Evolutionary conservation across 2,329 filamentous ascomycete species (phyloP), one percentile per base, ranked within the genome.

Genomic region (Aureobasidium mangrovei): DNA sequence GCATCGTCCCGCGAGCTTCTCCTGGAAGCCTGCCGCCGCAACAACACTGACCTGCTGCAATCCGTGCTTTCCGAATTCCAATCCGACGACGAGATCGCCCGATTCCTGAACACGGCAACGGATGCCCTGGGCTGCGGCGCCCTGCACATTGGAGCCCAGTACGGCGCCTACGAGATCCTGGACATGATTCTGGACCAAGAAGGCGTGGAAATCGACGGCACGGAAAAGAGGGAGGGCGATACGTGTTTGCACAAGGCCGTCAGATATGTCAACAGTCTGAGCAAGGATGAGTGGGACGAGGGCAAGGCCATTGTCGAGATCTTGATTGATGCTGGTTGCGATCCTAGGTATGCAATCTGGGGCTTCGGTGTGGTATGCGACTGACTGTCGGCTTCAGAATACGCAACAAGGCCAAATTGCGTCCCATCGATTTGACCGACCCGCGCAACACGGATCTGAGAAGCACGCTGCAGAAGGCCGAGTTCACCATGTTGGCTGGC

Each of bases 1-100:
- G 91, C 91, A 62, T 88, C 88, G 57, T 82, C 84, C 44, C 79
- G 84, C 69, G 91, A 97, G 75, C 81, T 88, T 65, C 81, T 97
- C 63, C 82, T 97, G 72, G 91, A 95, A 75, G 88, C 93, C 64
- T 95, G 88, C 74, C 88, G 91, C 58, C 82, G 90, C 66, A 91
- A 97, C 78, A 96, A 97, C 73, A 84, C 84, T 61, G 85, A 91
- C 53, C 82, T 97, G 57, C 82, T 97, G 55, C 73, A 80, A 63
- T 85, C 93, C 64, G 79, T 91, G 55, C 77, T 96, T 61, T 72
- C 79, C 40, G 73, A 74, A 60, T 74, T 81, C 65, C 68, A 69
- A 59, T 69, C 72, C 53, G 67, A 74, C 6, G 77, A 81, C 56
- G 77, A 86, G 64, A 82, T 88, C 57, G 83, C 90, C 33, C 70